Conservation (phyloP, 306 rosid genomes). For the Acmispon strigosus region DNA sequence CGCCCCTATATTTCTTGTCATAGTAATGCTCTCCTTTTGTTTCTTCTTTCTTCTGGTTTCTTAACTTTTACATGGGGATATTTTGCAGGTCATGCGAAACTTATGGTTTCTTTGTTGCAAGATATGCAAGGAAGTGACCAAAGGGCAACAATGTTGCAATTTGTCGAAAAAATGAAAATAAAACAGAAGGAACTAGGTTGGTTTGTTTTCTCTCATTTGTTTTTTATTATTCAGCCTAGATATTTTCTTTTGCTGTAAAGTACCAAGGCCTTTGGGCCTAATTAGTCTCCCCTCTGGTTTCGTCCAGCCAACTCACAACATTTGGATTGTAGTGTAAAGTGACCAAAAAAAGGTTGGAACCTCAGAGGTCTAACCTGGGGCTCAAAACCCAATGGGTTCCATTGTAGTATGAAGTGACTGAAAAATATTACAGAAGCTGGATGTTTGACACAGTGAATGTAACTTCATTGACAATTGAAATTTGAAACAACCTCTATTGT, state of each 20-base stretch:
- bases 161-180: conserved; percentile 69
- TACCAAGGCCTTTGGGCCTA: not conserved
- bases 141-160: conserved; percentile 81
- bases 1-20: not conserved
- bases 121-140: conserved; percentile 64
- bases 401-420: not conserved
- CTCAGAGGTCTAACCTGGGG: not conserved
- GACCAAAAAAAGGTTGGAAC: not conserved
- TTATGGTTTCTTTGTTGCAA: conserved; percentile 69
- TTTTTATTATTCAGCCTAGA: not conserved
- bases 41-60: not conserved
- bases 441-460: too few species aligned
- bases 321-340: not conserved
- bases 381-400: not conserved
- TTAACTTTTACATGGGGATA: conserved; percentile 18
- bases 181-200: conserved; percentile 76
- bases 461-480: not conserved
- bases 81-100: conserved; percentile 70
- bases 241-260: not conserved
- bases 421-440: too few species aligned
- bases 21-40: not conserved
- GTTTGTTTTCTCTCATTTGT: conserved; percentile 8
- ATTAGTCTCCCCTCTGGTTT: not conserved
- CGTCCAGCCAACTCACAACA: not conserved
- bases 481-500: not conserved